Evolutionary conservation across 2,329 filamentous ascomycete genomes (phyloP), one percentile per base, ranked within the genome.

Genomic region (Alternaria sp.): DNA sequence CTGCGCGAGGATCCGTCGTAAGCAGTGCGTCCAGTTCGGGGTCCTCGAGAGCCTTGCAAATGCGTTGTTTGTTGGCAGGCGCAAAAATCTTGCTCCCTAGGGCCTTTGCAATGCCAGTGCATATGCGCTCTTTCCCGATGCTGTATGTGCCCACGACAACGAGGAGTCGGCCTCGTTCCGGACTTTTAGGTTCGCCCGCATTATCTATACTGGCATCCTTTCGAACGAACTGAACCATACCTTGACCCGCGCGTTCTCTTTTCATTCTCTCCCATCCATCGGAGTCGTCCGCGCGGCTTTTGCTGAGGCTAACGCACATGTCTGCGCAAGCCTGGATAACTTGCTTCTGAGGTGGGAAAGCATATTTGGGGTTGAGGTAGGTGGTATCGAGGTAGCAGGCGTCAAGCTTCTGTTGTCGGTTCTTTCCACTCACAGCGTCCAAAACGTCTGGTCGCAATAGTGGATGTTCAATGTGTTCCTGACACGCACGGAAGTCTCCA

Each of bases 341-440:
- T 67, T 95, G 90, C 58, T 90, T 85, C 75, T 99, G 95, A 4
- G 88, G 90, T 0, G 95, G 95, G 70, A 99, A 99, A 0, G 94
- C 90, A 78, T 98, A 99, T 65, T 94, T 93, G 0, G 95, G 95
- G 65, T 95, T 97, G 11, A 99, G 85, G 75, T 99, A 99, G 0
- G 95, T 99, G 0, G 95, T 99, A 75, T 99, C 95, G 9, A 99
- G 87, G 76, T 99, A 99, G 81, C 95, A 98, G 28, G 94, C 89
- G 73, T 99, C 94, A 56, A 99, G 93, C 71, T 90, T 92, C 74
- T 98, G 95, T 72, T 95, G 91, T 60, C 84, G 89, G 1, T 82
- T 82, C 76, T 91, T 91, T 1, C 92, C 92, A 0, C 88, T 89
- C 9, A 91, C 81, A 3, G 85, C 82, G 70, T 97, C 92, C 16